phyloP scores from a whole-genome alignment of 2,329 filamentous ascomycete genomes.

The Daldinia sp. region DNA sequence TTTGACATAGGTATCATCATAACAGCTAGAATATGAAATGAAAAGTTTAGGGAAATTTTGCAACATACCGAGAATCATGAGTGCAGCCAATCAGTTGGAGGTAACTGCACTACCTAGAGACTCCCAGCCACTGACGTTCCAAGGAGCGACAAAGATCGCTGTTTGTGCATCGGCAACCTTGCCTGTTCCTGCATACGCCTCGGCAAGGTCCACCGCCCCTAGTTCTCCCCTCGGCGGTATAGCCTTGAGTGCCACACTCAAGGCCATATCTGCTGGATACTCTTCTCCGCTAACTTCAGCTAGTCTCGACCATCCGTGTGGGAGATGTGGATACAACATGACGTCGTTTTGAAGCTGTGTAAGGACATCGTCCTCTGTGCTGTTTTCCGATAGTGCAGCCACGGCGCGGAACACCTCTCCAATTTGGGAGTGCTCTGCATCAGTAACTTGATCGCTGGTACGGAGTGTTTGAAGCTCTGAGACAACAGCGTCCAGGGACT shows the following conservation, averaged over 20 bases:
- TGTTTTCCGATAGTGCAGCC: constrained; percentile 67
- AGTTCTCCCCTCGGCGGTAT: constrained; percentile 79
- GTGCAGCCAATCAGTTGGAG: constrained; percentile 39
- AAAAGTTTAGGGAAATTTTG: neutral
- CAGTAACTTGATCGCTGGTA: constrained; percentile 72
- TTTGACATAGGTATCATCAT: constrained; percentile 51
- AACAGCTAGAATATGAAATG: constrained; percentile 25
- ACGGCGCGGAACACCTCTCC: constrained; percentile 82
- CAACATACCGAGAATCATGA: constrained; percentile 31
- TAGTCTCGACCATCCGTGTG: constrained; percentile 84
- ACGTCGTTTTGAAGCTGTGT: constrained; percentile 80
- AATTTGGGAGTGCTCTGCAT: constrained; percentile 75
- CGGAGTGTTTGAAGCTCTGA: constrained; percentile 81
- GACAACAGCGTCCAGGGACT: constrained; percentile 82
- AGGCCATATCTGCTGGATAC: constrained; percentile 79
- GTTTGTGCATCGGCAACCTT: constrained; percentile 79
- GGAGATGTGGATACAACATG: constrained; percentile 82
- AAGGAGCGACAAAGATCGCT: constrained; percentile 84
- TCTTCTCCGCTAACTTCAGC: constrained; percentile 68
- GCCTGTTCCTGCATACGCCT: constrained; percentile 80
- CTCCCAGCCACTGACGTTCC: constrained; percentile 75
- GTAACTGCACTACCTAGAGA: constrained; percentile 60
- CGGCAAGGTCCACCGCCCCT: constrained; percentile 75
- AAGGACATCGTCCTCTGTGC: constrained; percentile 64
- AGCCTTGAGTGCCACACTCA: constrained; percentile 79